Evolutionary conservation across 495 filamentous ascomycete species (phyloP), one percentile per base, ranked within the genome.

Genomic region (Bacidia gigantensis): DNA sequence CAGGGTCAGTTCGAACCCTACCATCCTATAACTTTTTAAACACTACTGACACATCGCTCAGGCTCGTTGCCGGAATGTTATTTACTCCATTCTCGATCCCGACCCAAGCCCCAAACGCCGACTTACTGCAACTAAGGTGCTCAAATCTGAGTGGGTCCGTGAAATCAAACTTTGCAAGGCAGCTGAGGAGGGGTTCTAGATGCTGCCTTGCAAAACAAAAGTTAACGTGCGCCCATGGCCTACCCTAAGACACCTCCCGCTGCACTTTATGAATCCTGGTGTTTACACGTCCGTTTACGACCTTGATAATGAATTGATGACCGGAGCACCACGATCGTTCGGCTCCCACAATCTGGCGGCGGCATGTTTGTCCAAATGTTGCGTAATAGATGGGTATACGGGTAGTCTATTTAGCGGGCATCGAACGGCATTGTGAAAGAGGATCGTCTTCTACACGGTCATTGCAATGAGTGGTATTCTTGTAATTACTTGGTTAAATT

Each of bases 51-150:
- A 43, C 17, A 29, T 46, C 56, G 17, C 39, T 53, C 63, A 98
- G 92, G 87, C 88, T 62, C 89, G 90, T 59, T 97, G 92, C 68
- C 84, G 93, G 21, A 97, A 98, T 61, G 92, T 98, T 58, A 96
- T 98, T 62, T 98, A 98, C 67, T 96, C 89, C 20, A 96, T 97
- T 56, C 74, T 98, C 17, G 92, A 97, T 64, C 92, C 93, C n/a
- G 95, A 97, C 64, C 73, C 74, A 25, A 54, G 48, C 12, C 81
- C 85, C 23, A 75, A 76, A 41, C 84, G 92, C 56, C 87, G 92
- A 60, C 92, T 97, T 67, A 96, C 89, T 41, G 89, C 92, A 52
- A 88, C 87, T 7, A 92, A 97, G 68, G 88, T 97, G 41, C 78
- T 98, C 57, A 94, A 94, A 64, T 96, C 92, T 20, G 93, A 98